Evolutionary conservation across 1,284 basidiomycete species (phyloP), one percentile per base, ranked within the genome.

Genomic region (Rhodotorula sp.): DNA sequence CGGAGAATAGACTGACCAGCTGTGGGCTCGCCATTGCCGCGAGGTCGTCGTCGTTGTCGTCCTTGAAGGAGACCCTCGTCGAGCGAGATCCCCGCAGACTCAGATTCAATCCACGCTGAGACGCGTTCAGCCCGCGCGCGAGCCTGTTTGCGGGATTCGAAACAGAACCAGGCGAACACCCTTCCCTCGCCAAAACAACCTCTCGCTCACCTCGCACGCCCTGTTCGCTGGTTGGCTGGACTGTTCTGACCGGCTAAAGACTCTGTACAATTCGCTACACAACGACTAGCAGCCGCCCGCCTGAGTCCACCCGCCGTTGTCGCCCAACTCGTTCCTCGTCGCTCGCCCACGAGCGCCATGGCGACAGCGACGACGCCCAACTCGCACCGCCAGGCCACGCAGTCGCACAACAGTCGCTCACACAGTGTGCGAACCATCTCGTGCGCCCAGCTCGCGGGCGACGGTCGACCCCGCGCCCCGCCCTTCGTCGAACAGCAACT

Each of bases 401-500:
- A 56, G 58, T 44, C 64, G 7, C 59, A 39, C 64, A 70, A 70
- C 64, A 62, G 54, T 13, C 68, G 68, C 32, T 36, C 59, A 2
- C 68, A 70, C 65, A 61, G 57, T 9, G 57, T 56, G 19, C 64
- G 68, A 19, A 67, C 68, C 19, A 51, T 29, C 27, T n/a, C 59
- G 20, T 29, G 34, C 22, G 48, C 46, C 19, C 22, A 20, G 3
- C 68, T 51, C 19, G 36, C 59, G 11, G 46, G 20, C 36, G 53
- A 61, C 19, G 27, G 13, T 30, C 59, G 59, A 13, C 68, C 68
- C 27, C 57, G 55, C 30, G 61, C 64, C 29, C 68, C 68, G n/a
- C 36, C 56, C 52, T 70, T 70, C 54, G 39, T 62, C 53, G 58
- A 63, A 13, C 57, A 60, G 29, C 39, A 52, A 3, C 53, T 57